These are phyloP conservation scores for Scleroderma citrinum DNA, from an alignment of 768 basidiomycete genomes.

Conservation along the genomic window DNA sequence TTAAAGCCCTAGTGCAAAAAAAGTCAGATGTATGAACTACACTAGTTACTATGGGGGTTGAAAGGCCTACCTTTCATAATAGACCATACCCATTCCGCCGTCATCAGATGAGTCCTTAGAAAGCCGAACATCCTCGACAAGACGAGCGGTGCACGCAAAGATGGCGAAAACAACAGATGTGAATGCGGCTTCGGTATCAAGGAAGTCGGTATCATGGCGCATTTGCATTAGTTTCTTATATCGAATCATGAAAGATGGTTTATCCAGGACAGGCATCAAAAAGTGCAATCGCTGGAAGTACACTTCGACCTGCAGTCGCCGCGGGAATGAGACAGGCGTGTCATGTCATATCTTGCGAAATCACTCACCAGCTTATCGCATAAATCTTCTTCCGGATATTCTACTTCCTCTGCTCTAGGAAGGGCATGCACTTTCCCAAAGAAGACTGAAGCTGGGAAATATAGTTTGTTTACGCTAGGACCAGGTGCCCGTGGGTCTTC, in stretches of 20 bases:
- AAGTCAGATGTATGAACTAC: slow-evolving; percentile 1
- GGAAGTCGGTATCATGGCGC: slow-evolving; percentile 43
- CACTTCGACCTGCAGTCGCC: slow-evolving; percentile 58
- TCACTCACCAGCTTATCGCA: slow-evolving; percentile 76
- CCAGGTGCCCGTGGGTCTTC: slow-evolving; percentile 76
- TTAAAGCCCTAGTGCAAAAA: slow-evolving; percentile 56
- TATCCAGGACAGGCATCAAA: slow-evolving; percentile 82
- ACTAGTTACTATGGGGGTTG: not conserved
- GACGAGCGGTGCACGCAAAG: slow-evolving; percentile 81
- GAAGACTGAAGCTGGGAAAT: slow-evolving; percentile 83
- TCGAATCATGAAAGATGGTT: slow-evolving; percentile 70
- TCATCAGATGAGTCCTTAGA: slow-evolving; percentile 57
- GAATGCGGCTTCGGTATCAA: slow-evolving; percentile 66
- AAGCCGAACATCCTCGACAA: slow-evolving; percentile 70
- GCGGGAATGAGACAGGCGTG: slow-evolving; percentile 18
- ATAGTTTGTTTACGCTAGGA: slow-evolving; percentile 77
- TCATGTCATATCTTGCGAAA: slow-evolving; percentile 10
- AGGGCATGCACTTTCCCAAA: slow-evolving; percentile 83
- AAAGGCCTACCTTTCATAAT: slow-evolving; percentile 70
- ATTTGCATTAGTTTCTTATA: slow-evolving; percentile 75
- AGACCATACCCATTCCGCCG: slow-evolving; percentile 86
- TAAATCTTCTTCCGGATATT: slow-evolving; percentile 78
- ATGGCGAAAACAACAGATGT: slow-evolving; percentile 80
- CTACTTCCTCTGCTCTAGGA: slow-evolving; percentile 79
- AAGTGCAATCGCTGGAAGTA: slow-evolving; percentile 88